Percentiles rank a stretch among this genome's conserved stretches.
Conservation (phyloP, 768 basidiomycete species). For the Brasilioporus rufonigricans region DNA sequence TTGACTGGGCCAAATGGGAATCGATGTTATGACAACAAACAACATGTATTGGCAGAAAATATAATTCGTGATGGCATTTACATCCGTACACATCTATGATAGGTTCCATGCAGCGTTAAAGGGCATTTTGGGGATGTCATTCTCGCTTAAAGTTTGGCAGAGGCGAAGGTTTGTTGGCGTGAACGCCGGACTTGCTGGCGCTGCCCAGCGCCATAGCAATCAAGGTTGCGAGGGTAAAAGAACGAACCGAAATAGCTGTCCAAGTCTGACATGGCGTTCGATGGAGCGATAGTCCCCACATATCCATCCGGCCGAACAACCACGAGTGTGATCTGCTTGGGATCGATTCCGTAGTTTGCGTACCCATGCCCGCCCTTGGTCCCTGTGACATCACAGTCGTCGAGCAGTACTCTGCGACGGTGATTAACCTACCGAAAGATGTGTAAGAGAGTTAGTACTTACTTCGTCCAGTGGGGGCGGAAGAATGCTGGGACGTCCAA, state of each 20-base stretch:
- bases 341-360: constrained; percentile 29
- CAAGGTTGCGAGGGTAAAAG: constrained; percentile 19
- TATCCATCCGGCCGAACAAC: constrained; percentile 39
- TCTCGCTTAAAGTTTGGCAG: not conserved
- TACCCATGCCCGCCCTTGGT: constrained; percentile 33
- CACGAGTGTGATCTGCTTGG: constrained; percentile 27
- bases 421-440: not conserved
- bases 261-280: constrained; percentile 32
- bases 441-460: not conserved
- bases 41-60: not conserved
- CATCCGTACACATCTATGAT: not conserved
- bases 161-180: not conserved
- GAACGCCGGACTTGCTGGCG: not conserved
- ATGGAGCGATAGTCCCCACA: constrained; percentile 32
- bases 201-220: not conserved
- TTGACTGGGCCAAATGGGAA: not conserved
- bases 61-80: not conserved
- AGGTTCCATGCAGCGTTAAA: not conserved
- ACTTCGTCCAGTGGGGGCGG: constrained; percentile 5
- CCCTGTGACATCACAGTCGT: constrained; percentile 32
- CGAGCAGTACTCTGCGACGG: constrained; percentile 28
- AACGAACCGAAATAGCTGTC: constrained; percentile 50
- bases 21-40: not conserved
- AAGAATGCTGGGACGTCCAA: constrained; percentile 28
- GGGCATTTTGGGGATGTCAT: not conserved